These are phyloP conservation scores for Cordyceps cateniannulata DNA, from an alignment of 2,329 filamentous ascomycete species.

Conservation along the genomic window DNA sequence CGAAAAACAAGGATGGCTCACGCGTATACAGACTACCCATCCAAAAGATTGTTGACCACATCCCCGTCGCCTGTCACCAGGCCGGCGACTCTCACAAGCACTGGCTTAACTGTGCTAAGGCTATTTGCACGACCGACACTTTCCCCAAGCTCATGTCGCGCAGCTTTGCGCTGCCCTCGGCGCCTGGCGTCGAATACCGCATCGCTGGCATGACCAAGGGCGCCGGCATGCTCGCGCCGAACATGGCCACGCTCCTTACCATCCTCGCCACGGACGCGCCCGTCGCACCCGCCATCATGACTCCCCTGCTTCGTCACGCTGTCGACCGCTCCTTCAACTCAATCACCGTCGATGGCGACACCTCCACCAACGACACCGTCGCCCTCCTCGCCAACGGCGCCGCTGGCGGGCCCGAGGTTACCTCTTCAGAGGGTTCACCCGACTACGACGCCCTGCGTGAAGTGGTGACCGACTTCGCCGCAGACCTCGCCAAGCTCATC, in stretches of 20 bases:
- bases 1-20: conserved; percentile 2
- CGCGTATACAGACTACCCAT: conserved; percentile 67
- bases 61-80: conserved; percentile 67
- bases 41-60: conserved; percentile 76
- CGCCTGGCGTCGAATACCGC: conserved; percentile 66
- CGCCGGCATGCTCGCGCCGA: conserved; percentile 97
- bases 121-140: conserved; percentile 97
- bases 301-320: conserved; percentile 63
- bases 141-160: conserved; percentile 92
- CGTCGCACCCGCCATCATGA: conserved; percentile 61
- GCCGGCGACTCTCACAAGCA: conserved; percentile 72
- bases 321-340: conserved; percentile 88
- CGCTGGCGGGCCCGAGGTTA: conserved; percentile 64
- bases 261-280: conserved; percentile 89
- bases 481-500: conserved; percentile 82
- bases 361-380: conserved; percentile 94
- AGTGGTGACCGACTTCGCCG: conserved; percentile 70
- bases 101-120: conserved; percentile 80
- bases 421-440: conserved; percentile 37
- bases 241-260: conserved; percentile 93
- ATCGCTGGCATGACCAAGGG: conserved; percentile 97
- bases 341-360: conserved; percentile 95
- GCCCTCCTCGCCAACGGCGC: conserved; percentile 93
- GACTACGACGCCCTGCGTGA: conserved; percentile 67
- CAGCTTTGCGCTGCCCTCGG: conserved; percentile 77